Evolutionary conservation across 495 filamentous ascomycete species (phyloP).

Genomic region (Evernia prunastri): DNA sequence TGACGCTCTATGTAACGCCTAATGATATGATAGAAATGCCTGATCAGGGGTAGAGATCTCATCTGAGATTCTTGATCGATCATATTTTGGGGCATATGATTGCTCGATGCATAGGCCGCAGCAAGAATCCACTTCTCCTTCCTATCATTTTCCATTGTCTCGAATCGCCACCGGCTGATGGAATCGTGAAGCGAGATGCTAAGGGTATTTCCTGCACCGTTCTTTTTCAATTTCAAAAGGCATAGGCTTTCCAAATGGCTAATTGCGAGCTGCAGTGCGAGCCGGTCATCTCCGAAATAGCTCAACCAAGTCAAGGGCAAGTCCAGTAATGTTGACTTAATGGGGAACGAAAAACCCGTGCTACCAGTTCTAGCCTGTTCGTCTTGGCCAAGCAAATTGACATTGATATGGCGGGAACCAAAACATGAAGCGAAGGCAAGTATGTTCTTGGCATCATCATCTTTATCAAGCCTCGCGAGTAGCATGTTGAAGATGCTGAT

Average conservation of each 20-base stretch:
- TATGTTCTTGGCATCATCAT: background rate
- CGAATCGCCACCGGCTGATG: constrained; percentile 2
- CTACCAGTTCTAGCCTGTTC: too few relatives aligned
- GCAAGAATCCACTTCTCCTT: constrained; percentile 2
- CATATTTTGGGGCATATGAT: constrained; percentile 1
- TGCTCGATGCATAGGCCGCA: background rate
- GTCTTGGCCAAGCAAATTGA: background rate
- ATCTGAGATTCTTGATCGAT: background rate
- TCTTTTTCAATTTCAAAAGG: background rate
- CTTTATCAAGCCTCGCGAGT: background rate
- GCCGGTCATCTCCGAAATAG: background rate
- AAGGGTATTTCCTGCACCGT: background rate
- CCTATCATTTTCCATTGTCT: background rate
- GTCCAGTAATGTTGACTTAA: too few relatives aligned
- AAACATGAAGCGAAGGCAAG: background rate
- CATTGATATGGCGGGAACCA: background rate
- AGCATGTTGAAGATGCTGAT: background rate
- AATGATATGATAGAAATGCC: background rate
- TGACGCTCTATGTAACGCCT: background rate
- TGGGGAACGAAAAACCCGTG: too few relatives aligned
- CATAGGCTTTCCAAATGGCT: background rate
- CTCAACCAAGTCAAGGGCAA: background rate
- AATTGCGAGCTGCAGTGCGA: background rate
- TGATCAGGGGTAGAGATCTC: background rate
- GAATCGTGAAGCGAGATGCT: constrained; percentile 6